A percentile compares a stretch with the other conserved stretches of the same genome.
Conservation (phyloP, 2,329 filamentous ascomycete species). For the Thielaviopsis punctulata region DNA sequence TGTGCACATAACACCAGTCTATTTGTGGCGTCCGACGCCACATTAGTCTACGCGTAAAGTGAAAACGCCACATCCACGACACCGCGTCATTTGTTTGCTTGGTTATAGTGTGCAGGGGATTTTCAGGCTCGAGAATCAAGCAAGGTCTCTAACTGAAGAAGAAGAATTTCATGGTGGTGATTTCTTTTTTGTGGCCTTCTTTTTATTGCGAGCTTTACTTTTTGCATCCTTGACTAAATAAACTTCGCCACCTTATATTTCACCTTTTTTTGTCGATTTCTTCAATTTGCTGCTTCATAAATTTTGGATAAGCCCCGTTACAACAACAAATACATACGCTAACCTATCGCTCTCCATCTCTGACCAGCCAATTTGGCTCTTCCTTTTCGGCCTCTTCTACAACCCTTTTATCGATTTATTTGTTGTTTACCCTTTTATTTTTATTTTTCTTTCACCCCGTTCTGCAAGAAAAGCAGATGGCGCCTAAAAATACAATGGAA, state of each 20-base stretch:
- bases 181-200: background rate
- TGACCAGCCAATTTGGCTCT: background rate
- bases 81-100: background rate
- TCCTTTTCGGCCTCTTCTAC: background rate
- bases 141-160: background rate
- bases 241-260: background rate
- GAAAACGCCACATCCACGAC: background rate
- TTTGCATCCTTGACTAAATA: no score
- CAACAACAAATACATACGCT: background rate
- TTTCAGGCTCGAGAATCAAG: background rate
- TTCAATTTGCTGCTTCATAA: background rate
- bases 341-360: background rate
- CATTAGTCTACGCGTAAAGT: background rate
- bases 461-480: background rate
- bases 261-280: background rate
- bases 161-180: background rate
- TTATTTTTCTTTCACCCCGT: background rate
- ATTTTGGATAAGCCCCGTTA: background rate
- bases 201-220: no score
- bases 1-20: no score
- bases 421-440: background rate
- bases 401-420: background rate
- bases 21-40: background rate
- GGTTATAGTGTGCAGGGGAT: background rate
- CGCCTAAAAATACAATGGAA: conserved; percentile 12